A percentile compares a stretch with the other conserved stretches of the same genome.
phyloP scores from a whole-genome alignment of 108 stramenopile genomes.

The Seminavis robusta region DNA sequence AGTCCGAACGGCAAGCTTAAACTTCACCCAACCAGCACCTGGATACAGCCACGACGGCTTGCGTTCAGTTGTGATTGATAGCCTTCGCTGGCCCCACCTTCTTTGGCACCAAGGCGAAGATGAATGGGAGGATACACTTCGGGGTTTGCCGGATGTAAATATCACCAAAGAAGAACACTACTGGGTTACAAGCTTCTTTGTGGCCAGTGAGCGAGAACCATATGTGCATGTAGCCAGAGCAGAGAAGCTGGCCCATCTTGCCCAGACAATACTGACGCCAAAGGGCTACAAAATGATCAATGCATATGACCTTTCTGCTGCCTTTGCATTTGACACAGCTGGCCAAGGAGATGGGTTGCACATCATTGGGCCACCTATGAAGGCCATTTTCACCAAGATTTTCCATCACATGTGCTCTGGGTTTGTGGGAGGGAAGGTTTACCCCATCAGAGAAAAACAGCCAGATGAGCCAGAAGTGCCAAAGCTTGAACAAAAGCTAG shows the following conservation, averaged over 20 bases:
- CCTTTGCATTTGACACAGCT: conserved; percentile 34
- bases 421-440: too few species aligned
- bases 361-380: conserved; percentile 34
- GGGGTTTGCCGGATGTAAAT: too few species aligned
- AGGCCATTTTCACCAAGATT: conserved; percentile 34
- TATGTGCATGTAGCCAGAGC: background rate
- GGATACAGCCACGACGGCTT: background rate
- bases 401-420: conserved; percentile 45
- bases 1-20: background rate
- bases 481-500: too few species aligned
- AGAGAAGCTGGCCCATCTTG: background rate
- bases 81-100: background rate
- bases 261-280: conserved; percentile 10
- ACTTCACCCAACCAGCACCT: background rate
- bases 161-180: background rate
- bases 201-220: conserved; percentile 3
- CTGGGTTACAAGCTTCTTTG: conserved; percentile 1
- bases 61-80: background rate
- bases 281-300: conserved; percentile 45
- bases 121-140: too few species aligned
- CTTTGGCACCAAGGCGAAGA: too few species aligned
- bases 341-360: conserved; percentile 35
- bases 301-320: conserved; percentile 35
- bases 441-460: too few species aligned
- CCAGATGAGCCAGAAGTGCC: too few species aligned